These are phyloP conservation scores for Gnaphalium uliginosum DNA, from an alignment of 129 eudicot genomes.

Conservation along the genomic window DNA sequence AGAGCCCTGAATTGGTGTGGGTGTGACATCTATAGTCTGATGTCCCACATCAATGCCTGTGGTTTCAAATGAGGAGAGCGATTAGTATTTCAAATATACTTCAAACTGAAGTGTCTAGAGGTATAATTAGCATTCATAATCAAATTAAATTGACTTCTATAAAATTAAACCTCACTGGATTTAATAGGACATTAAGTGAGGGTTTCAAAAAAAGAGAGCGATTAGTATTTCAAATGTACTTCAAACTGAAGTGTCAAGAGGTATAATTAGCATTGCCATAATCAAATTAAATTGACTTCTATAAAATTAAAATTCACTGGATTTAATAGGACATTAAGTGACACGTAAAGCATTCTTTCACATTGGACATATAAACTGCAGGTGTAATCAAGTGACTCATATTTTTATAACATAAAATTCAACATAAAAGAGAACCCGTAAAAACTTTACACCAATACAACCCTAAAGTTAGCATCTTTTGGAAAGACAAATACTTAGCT, in stretches of 20 bases:
- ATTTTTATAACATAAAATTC: background rate
- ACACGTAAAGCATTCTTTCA: slow-evolving; percentile 2
- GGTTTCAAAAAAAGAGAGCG: no score
- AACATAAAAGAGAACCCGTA: slow-evolving; percentile 7
- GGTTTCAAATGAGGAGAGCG: background rate
- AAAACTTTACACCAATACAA: background rate
- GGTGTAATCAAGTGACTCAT: background rate
- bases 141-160: background rate
- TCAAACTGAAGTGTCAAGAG: slow-evolving; percentile 1
- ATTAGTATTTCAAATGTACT: no score
- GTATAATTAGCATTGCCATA: slow-evolving; percentile 1
- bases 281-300: background rate
- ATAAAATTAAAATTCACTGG: background rate
- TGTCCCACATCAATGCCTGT: slow-evolving; percentile 65
- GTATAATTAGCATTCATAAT: slow-evolving; percentile 6
- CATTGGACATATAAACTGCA: background rate
- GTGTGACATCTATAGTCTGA: slow-evolving; percentile 52
- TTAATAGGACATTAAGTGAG: background rate
- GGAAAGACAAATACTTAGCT: background rate
- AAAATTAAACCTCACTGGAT: background rate
- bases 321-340: background rate
- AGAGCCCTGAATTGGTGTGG: slow-evolving; percentile 26
- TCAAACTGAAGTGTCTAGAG: background rate
- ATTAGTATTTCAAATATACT: slow-evolving; percentile 20
- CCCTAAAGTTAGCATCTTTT: slow-evolving; percentile 14